Base-by-base conservation (phyloP, 495 filamentous ascomycete genomes). In the Cudoniella acicularis region DNA sequence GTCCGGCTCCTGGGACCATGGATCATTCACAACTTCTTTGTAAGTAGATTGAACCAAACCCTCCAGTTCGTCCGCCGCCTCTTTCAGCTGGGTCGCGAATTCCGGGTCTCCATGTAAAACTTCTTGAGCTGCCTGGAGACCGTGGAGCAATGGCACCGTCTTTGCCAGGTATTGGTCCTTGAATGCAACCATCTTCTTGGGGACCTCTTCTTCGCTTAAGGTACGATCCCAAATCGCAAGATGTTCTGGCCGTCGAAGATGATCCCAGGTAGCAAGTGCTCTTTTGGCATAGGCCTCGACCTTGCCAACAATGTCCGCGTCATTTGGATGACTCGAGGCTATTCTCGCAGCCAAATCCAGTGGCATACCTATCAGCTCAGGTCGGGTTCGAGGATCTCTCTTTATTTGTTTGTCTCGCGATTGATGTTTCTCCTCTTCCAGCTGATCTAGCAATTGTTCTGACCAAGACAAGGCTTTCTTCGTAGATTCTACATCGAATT, bases 401-500 rank as follows among this genome's bases (percentile, higher is more conserved):
- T 50, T 1, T 18, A 20, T 11, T 53, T 27, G 22, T 10, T 40
- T 3, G 57, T 36, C 30, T 36, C 13, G 30, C 6, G 30, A 64
- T n/a, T 62, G 57, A 60, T 84, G 81, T 8, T 64, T 66, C 21
- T 75, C 57, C 0, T 75, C 62, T 59, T 87, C 77, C 65, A 88
- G 73, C 45, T 84, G 42, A 10, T 74, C 72, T 22, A 81, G 60
- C 9, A 84, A 68, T 60, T 78, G 69, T 62, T 81, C 75, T 0
- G 77, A 67, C 74, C 67, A 73, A 17, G 45, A 25, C 17, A 69
- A 25, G 25, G 64, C 62, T 45, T 61, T 54, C 26, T 51, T 56
- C 0, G 57, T 61, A 22, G 50, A 48, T 16, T 55, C 30, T 8
- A 22, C 24, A 26, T 73, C 65, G 67, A 75, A 86, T 11, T 72